phyloP scores from a whole-genome alignment of 2,329 filamentous ascomycete genomes.

The Beauveria medogensis region DNA sequence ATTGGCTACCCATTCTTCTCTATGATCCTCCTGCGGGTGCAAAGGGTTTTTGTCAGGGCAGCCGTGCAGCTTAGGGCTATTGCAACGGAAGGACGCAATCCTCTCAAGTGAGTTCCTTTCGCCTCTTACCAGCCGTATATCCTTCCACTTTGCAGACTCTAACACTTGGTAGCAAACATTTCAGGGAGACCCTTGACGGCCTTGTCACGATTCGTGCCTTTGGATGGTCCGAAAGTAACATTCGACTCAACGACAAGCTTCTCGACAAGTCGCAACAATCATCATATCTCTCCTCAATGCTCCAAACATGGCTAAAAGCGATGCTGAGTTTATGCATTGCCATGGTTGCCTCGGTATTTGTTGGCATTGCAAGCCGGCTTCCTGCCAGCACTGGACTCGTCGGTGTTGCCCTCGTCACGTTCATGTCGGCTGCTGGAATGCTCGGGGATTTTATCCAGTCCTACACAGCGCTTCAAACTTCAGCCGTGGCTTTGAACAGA shows the following conservation, averaged over 20 bases:
- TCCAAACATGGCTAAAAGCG: background rate
- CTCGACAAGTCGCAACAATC: slow-evolving; percentile 3
- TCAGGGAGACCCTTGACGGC: slow-evolving; percentile 1
- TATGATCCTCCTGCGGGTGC: background rate
- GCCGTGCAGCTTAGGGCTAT: background rate
- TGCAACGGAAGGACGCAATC: slow-evolving; percentile 3
- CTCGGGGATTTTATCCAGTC: background rate
- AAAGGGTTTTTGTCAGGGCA: background rate
- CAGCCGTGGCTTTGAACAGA: background rate
- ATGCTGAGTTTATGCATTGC: slow-evolving; percentile 4
- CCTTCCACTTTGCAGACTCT: background rate
- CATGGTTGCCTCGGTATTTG: slow-evolving; percentile 2
- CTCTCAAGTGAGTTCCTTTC: background rate
- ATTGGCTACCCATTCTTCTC: slow-evolving; percentile 2
- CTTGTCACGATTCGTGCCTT: slow-evolving; percentile 5
- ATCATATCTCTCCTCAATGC: background rate
- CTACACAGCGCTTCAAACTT: background rate
- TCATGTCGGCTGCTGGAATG: slow-evolving; percentile 3
- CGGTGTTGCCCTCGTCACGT: background rate
- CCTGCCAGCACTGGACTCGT: slow-evolving; percentile 3
- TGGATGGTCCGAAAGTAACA: background rate
- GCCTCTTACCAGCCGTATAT: background rate
- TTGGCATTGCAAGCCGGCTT: slow-evolving; percentile 1
- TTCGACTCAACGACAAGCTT: background rate
- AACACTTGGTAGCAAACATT: background rate